These are phyloP conservation scores for Chimonanthus salicifolius DNA, from an alignment of 164 flowering plant species.

Conservation along the genomic window DNA sequence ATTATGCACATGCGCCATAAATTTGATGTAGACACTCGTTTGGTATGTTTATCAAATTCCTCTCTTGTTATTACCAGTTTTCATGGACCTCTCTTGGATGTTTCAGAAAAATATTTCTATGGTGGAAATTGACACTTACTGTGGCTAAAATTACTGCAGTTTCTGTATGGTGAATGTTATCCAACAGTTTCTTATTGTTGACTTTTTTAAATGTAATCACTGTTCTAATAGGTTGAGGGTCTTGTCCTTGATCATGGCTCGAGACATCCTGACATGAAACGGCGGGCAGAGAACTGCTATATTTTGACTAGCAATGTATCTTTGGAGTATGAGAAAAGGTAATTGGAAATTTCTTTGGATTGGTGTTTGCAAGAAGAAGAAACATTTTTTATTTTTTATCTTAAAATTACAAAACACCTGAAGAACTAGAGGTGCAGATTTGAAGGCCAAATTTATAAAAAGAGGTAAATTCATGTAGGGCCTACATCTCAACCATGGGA, in stretches of 20 bases:
- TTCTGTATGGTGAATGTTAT: neutral
- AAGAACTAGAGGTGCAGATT: no score
- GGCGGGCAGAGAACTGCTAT: conserved; percentile 90
- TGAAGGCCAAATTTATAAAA: no score
- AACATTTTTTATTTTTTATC: no score
- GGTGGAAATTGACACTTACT: neutral
- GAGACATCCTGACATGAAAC: conserved; percentile 99
- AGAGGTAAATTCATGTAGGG: no score
- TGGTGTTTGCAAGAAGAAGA: neutral
- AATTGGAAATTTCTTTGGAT: neutral
- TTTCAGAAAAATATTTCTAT: neutral
- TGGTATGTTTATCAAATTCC: conserved; percentile 46
- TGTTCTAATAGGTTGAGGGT: conserved; percentile 74
- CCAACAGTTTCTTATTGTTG: neutral
- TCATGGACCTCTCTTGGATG: neutral
- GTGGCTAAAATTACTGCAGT: neutral
- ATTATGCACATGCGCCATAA: conserved; percentile 99
- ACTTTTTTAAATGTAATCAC: neutral
- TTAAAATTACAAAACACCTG: no score
- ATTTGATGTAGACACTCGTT: conserved; percentile 94
- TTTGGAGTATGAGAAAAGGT: conserved; percentile 98
- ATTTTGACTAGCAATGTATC: conserved; percentile 92
- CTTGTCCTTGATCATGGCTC: conserved; percentile 99
- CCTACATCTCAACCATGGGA: no score
- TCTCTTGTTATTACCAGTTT: neutral